Percentiles rank a stretch among this genome's conserved stretches.
Evolutionary conservation across 805 yeast species (phyloP).

Genomic region (Nakazawaea wickerhamii): DNA sequence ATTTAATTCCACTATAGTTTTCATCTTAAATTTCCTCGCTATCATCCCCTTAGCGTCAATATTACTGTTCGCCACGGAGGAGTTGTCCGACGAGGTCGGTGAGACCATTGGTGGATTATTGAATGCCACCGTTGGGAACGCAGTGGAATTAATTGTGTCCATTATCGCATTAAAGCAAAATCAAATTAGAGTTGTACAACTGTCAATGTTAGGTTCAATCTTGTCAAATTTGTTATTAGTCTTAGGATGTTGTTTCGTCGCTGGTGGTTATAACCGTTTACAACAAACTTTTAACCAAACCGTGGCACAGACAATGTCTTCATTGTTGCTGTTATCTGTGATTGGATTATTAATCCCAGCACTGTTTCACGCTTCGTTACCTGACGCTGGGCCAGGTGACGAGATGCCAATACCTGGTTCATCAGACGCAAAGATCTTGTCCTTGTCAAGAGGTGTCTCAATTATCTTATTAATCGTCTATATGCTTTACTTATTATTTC

Average conservation of each 20-base stretch:
- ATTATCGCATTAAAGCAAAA: conserved; percentile 80
- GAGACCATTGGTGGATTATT: conserved; percentile 89
- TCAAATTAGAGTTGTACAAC: conserved; percentile 92
- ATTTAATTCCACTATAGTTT: conserved; percentile 50
- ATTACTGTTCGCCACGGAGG: conserved; percentile 90
- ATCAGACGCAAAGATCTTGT: conserved; percentile 43
- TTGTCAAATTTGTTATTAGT: conserved; percentile 84
- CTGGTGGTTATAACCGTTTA: conserved; percentile 83
- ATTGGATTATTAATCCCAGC: conserved; percentile 91
- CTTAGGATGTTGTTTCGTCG: conserved; percentile 90
- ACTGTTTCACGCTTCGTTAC: conserved; percentile 84
- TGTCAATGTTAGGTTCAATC: conserved; percentile 94
- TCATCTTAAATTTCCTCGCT: conserved; percentile 77
- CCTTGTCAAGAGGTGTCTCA: conserved; percentile 82
- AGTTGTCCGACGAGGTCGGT: conserved; percentile 80
- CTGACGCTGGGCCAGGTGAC: conserved; percentile 30
- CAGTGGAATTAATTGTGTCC: conserved; percentile 93
- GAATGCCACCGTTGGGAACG: conserved; percentile 97
- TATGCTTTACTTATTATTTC: conserved; percentile 76
- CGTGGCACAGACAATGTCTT: conserved; percentile 96
- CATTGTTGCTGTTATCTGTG: conserved; percentile 85
- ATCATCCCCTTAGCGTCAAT: conserved; percentile 90
- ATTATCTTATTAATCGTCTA: conserved; percentile 73
- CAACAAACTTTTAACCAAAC: conserved; percentile 92
- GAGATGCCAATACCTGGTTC: conserved; percentile 33